phyloP scores from a whole-genome alignment of 139 green algal species.

The Haematococcus sp. region DNA sequence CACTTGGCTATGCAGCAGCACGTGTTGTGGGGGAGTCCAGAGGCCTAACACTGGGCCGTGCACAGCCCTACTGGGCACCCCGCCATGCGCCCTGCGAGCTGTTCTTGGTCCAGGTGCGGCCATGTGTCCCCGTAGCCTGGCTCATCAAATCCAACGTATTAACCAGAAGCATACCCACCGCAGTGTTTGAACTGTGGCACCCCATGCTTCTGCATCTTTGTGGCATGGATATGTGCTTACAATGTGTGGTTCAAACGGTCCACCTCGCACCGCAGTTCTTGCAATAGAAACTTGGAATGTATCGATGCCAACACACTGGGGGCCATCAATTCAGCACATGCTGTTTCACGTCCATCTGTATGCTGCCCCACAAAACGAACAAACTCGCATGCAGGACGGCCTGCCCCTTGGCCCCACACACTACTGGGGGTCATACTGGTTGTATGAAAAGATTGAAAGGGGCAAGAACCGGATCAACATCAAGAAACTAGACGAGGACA shows the following conservation, averaged over 20 bases:
- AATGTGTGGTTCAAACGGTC: no score
- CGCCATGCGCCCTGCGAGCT: not conserved
- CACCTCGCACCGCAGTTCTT: no score
- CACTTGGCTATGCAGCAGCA: slow-evolving; percentile 31
- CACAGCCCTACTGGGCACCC: not conserved
- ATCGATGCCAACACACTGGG: no score
- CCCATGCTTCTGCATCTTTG: no score
- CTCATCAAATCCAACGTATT: no score
- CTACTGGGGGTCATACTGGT: slow-evolving; percentile 8
- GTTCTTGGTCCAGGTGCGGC: slow-evolving; percentile 12
- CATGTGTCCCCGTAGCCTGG: no score
- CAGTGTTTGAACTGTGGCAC: no score
- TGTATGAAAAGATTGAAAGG: slow-evolving; percentile 10
- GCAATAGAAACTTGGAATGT: no score
- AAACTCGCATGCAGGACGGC: slow-evolving; percentile 2
- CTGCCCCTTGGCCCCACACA: not conserved
- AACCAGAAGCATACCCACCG: no score
- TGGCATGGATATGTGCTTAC: no score
- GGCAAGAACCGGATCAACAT: slow-evolving; percentile 10
- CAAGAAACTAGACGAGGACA: slow-evolving; percentile 1
- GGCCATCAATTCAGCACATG: not conserved
- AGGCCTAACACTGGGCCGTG: no score
- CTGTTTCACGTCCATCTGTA: not conserved
- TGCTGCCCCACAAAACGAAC: no score
- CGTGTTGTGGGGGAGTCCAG: slow-evolving; percentile 17